Percentiles rank a stretch among this genome's conserved stretches.
Conservation (phyloP, 2,329 filamentous ascomycete species). For the Hypoxylon sp. region DNA sequence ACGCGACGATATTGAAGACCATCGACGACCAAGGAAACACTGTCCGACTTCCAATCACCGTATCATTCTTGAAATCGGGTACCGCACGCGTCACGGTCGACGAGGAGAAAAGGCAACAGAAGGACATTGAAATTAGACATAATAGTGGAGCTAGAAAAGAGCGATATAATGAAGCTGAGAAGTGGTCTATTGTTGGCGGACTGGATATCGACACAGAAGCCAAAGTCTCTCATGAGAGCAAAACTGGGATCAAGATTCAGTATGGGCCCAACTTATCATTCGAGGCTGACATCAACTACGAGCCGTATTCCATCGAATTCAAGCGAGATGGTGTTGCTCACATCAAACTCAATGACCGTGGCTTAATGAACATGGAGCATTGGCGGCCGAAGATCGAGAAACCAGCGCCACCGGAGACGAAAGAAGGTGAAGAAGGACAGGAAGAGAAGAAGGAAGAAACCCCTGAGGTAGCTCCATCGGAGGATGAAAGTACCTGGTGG, state of each 20-base stretch:
- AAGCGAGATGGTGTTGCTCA: constrained; percentile 85
- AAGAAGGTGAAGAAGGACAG: constrained; percentile 67
- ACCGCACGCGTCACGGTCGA: constrained; percentile 90
- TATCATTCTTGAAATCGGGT: constrained; percentile 92
- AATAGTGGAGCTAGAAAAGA: constrained; percentile 89
- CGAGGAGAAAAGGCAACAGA: constrained; percentile 90
- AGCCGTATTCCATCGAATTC: constrained; percentile 89
- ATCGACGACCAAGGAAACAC: constrained; percentile 75
- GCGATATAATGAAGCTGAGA: constrained; percentile 91
- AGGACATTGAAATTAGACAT: constrained; percentile 89
- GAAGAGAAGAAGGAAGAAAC: constrained; percentile 61
- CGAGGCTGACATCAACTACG: constrained; percentile 85
- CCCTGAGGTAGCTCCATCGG: constrained; percentile 60
- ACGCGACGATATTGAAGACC: constrained; percentile 86
- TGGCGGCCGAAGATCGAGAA: constrained; percentile 90
- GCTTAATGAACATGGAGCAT: constrained; percentile 92
- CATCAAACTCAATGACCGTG: constrained; percentile 90
- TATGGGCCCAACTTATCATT: constrained; percentile 84
- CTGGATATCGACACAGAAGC: constrained; percentile 80
- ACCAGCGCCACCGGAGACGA: constrained; percentile 62
- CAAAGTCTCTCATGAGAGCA: constrained; percentile 75
- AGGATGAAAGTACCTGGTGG: constrained; percentile 96
- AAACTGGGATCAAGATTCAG: constrained; percentile 78
- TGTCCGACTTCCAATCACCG: constrained; percentile 83
- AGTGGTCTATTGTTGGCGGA: constrained; percentile 89